These are phyloP conservation scores for Metschnikowia cerradonensis DNA, from an alignment of 805 yeast species.

Conservation along the genomic window DNA sequence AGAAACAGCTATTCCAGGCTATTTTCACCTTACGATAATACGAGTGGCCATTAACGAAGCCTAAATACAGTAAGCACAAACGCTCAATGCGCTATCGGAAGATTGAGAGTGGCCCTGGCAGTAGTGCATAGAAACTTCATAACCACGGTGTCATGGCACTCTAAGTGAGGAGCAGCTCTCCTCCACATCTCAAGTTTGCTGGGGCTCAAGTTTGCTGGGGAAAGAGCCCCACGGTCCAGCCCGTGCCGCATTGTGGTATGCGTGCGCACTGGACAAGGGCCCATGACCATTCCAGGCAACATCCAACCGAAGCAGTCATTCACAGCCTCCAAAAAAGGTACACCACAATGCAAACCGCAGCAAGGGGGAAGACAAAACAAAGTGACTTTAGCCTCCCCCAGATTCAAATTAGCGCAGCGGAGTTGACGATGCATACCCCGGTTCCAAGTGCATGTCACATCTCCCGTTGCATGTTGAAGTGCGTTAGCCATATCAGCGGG, in stretches of 20 bases:
- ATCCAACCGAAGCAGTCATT: background rate
- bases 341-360: background rate
- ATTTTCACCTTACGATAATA: background rate
- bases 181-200: no score
- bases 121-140: no score
- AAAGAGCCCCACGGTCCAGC: background rate
- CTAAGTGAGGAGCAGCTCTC: no score
- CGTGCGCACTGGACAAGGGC: background rate
- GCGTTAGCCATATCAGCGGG: background rate
- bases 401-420: background rate
- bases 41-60: no score
- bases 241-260: background rate
- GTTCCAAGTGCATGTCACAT: background rate
- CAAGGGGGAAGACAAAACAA: background rate
- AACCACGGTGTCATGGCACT: no score
- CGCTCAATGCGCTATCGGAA: background rate
- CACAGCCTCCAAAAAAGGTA: background rate
- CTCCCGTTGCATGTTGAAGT: background rate
- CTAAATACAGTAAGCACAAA: background rate
- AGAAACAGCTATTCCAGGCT: background rate
- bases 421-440: background rate
- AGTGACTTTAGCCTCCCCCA: no score
- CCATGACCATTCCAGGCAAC: background rate
- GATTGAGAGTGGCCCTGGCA: no score
- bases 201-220: no score